Percentiles rank a stretch among this genome's conserved stretches.
Conservation (phyloP, 78 protist species). For the Goniomonas avonlea region DNA sequence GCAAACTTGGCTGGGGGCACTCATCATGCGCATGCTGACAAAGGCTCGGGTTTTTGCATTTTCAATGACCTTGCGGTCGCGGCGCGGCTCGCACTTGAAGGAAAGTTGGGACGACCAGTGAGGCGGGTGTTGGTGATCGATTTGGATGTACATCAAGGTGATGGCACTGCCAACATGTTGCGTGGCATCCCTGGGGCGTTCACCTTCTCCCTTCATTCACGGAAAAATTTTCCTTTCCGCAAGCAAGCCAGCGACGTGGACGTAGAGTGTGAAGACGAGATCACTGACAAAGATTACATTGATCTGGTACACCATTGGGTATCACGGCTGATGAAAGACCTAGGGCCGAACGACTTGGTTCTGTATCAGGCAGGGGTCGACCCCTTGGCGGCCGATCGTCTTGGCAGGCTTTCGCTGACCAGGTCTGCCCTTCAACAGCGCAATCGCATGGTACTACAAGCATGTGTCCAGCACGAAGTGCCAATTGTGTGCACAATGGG, state of each 20-base stretch:
- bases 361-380: constrained; percentile 27
- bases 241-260: background rate
- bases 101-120: background rate
- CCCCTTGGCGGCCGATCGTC: background rate
- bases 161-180: constrained; percentile 10
- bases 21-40: background rate
- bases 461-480: no score
- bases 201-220: background rate
- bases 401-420: background rate
- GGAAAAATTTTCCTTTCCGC: background rate
- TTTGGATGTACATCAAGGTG: constrained; percentile 24
- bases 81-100: no score
- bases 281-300: background rate
- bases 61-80: constrained; percentile 18
- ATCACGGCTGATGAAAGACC: background rate
- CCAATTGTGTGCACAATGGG: no score
- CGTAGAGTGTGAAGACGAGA: background rate
- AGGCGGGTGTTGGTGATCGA: background rate
- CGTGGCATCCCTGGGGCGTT: background rate
- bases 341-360: background rate
- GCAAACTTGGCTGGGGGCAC: constrained; percentile 22
- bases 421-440: background rate
- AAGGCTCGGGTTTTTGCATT: constrained; percentile 5
- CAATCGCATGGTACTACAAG: no score
- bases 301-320: background rate